Conservation (phyloP, 139 green algal genomes). For the Astrephomene gubernaculifera region DNA sequence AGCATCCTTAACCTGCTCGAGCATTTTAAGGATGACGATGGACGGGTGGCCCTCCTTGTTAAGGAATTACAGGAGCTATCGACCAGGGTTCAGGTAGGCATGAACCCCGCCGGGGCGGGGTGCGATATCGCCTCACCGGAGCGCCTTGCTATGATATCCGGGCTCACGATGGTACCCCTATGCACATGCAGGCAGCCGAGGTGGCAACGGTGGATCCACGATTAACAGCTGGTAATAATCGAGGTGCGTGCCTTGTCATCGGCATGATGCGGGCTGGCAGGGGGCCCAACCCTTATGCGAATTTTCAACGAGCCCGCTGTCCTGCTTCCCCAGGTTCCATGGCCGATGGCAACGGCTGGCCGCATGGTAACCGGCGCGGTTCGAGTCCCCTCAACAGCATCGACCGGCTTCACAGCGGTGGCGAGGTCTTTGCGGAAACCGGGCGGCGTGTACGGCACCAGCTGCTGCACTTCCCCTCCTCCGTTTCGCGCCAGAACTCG, state of each 20-base stretch:
- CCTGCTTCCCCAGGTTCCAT: too few relatives aligned
- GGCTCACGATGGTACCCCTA: background rate
- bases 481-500: background rate
- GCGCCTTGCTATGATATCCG: too few relatives aligned
- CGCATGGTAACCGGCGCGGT: background rate
- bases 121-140: background rate
- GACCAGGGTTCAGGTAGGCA: background rate
- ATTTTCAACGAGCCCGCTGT: too few relatives aligned
- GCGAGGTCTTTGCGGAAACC: background rate
- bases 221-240: background rate
- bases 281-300: too few relatives aligned
- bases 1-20: constrained; percentile 18
- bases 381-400: background rate
- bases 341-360: background rate
- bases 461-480: background rate
- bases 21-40: constrained; percentile 45
- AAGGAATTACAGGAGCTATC: constrained; percentile 38
- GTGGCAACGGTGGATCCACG: constrained; percentile 9
- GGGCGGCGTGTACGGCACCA: constrained; percentile 4
- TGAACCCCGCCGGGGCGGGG: too few relatives aligned
- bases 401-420: background rate
- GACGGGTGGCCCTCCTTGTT: constrained; percentile 10
- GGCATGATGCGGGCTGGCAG: too few relatives aligned
- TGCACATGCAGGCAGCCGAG: background rate
- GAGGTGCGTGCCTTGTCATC: too few relatives aligned